Evolutionary conservation across 2,329 filamentous ascomycete species (phyloP), one percentile per base, ranked within the genome.

Genomic region (Beauveria varroae): DNA sequence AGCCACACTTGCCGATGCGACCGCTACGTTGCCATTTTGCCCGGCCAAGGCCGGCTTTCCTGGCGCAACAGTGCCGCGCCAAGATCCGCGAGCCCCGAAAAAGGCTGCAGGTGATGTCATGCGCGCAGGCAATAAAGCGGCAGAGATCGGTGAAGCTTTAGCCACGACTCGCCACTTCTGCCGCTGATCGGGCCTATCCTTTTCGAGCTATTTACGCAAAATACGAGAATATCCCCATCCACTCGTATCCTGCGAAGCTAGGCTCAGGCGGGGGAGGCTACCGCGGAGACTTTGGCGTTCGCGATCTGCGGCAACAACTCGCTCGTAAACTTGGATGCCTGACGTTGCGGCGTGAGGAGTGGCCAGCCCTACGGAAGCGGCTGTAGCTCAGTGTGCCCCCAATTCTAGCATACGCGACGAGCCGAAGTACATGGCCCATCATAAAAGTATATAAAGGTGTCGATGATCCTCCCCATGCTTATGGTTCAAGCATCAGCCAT

Each of bases 101-200:
- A 34, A 30, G 22, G 55, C 55, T 50, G 55, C 20, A 9, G 1
- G 28, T 57, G 55, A 57, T 57, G 55, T 57, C 55, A 57, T 50
- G 30, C 14, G 16, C 16, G 16, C 30, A n/a, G 5, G 6, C 18
- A n/a, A 46, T n/a, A 34, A 30, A 46, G 55, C 44, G 55, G 55
- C 22, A 50, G 30, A 50, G 55, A 57, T 57, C 55, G 55, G 55
- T 57, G 55, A 57, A 34, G 55, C 55, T 37, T 22, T 30, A 10
- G 14, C 24, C 16, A 43, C 7, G 10, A n/a, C 20, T 22, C 24
- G 55, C 44, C 55, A 3, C 20, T 20, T 16, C 50, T 9, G 49
- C 14, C 7, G 28, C 22, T 57, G 44, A 34, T 26, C 46, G 22
- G 30, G 14, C 20, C 44, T 50, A 50, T 57, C 18, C 20, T 50